These are phyloP conservation scores for Telfairia occidentalis DNA, from an alignment of 331 rosid genomes.

Conservation along the genomic window DNA sequence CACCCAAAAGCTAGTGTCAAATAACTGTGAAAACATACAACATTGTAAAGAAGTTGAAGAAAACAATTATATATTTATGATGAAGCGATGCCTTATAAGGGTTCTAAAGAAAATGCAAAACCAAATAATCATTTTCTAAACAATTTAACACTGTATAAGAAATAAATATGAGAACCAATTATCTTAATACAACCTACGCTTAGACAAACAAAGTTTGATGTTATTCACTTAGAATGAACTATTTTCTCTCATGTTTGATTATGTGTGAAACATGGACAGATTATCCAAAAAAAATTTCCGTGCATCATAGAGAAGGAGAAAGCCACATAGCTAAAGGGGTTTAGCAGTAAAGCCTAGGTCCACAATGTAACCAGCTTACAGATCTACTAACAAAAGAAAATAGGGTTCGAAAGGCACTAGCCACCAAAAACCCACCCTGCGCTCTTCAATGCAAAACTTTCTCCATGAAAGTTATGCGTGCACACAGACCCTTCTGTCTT, in stretches of 20 bases:
- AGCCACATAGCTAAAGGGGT: background rate
- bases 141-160: background rate
- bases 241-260: background rate
- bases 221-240: background rate
- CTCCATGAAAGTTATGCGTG: background rate
- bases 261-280: background rate
- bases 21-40: background rate
- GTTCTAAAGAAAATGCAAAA: background rate
- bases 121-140: background rate
- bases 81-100: background rate
- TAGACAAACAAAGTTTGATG: background rate
- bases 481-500: background rate
- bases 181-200: background rate
- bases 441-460: background rate
- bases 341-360: background rate
- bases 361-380: background rate
- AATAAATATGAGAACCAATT: background rate
- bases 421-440: background rate
- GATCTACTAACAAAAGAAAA: background rate
- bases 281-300: background rate
- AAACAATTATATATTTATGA: background rate
- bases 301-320: background rate
- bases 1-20: background rate
- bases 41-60: background rate
- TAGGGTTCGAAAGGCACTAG: background rate